Evolutionary conservation across 2,329 filamentous ascomycete species (phyloP), one percentile per base, ranked within the genome.

Genomic region (Curvularia hawaiiensis): DNA sequence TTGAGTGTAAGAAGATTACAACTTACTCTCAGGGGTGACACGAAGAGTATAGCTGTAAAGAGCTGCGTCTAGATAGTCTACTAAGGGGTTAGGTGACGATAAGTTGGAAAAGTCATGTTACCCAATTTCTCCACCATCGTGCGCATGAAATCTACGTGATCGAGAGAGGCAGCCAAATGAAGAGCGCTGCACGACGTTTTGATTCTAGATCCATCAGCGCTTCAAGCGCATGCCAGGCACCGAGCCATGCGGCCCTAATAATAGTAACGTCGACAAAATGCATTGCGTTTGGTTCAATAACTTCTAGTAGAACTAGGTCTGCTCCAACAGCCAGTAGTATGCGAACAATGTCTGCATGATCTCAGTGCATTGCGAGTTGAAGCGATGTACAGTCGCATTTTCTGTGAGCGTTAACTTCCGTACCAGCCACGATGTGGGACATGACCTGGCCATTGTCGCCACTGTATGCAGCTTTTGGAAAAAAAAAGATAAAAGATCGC

Each of bases 151-250:
- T 38, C 38, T 14, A 50, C 46, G 14, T n/a, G 52, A 46, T 55
- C 50, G 1, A 39, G n/a, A 26, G 45, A 50, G 10, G 52, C 52
- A 28, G 52, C 38, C 3, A n/a, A 35, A 18, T 6, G n/a, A 40
- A 54, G 46, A 26, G 52, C 26, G 18, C 12, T 38, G 12, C 28
- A 28, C 18, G 40, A 28, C 8, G 24, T 33, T 11, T 44, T 38
- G 11, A 55, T n/a, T 30, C 46, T 39, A n/a, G 16, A 45, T 55
- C 46, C 10, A 55, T 35, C 5, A 55, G 20, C 20, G 47, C 39
- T 24, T 4, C 28, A 7, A 55, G 40, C 9, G 47, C 22, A 45
- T 44, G 11, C 12, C 18, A n/a, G 2, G 6, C 33, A 14, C 39
- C 46, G 18, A 50, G 31, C 46, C 46, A 45, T 38, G 52, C 52